phyloP scores from a whole-genome alignment of 371 early-diverging fungal species.

The Synchytrium microbalum region DNA sequence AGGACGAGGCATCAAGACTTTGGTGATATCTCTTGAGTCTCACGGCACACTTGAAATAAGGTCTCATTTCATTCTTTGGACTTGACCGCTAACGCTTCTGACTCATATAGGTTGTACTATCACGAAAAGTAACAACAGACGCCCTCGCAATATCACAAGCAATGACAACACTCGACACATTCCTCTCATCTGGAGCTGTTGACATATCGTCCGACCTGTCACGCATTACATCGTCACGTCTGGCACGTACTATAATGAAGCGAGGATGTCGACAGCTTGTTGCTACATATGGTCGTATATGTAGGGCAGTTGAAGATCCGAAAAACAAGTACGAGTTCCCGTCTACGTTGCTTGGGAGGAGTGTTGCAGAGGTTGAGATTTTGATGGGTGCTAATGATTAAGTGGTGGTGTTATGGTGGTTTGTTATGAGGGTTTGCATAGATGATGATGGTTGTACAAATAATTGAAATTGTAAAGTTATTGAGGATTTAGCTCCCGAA shows the following conservation, averaged over 20 bases:
- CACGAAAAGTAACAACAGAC: constrained; percentile 50
- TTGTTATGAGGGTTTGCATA: background rate
- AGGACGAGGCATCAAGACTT: constrained; percentile 8
- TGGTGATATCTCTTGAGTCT: background rate
- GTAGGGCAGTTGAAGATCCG: constrained; percentile 55
- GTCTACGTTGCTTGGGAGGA: constrained; percentile 50
- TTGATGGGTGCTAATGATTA: constrained; percentile 31
- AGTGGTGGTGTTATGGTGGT: background rate
- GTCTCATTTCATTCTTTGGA: background rate
- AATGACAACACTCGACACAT: constrained; percentile 58
- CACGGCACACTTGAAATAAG: background rate
- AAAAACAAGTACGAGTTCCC: constrained; percentile 58
- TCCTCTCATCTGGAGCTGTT: constrained; percentile 31
- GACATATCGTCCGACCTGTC: background rate
- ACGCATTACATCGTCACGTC: background rate
- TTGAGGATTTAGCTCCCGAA: too few species aligned
- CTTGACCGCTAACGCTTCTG: background rate
- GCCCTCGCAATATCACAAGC: constrained; percentile 40
- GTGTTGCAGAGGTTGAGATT: constrained; percentile 70
- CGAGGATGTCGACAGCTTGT: constrained; percentile 42
- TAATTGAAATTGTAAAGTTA: too few species aligned
- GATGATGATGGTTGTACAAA: background rate
- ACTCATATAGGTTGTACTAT: constrained; percentile 46
- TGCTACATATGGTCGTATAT: constrained; percentile 52
- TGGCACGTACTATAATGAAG: constrained; percentile 11